These are phyloP conservation scores for Themeda triandra DNA, from an alignment of 176 grass and related monocot species.

Conservation along the genomic window DNA sequence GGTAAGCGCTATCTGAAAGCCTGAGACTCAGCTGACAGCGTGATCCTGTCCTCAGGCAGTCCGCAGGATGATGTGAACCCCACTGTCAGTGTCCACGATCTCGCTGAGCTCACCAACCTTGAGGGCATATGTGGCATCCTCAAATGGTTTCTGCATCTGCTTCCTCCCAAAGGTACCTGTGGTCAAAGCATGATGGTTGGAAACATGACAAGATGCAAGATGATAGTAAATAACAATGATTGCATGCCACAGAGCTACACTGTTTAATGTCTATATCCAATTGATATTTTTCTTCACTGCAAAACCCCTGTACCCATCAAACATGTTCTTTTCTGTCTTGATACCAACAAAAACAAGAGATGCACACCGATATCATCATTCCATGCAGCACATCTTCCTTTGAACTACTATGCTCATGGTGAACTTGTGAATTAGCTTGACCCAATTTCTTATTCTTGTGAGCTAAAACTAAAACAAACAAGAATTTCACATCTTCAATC, in stretches of 20 bases:
- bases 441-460: neutral
- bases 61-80: conserved; percentile 84
- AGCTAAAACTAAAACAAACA: too few species aligned
- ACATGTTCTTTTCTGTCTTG: neutral
- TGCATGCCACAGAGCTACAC: neutral
- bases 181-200: neutral
- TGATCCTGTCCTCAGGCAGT: conserved; percentile 41
- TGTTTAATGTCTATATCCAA: neutral
- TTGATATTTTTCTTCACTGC: neutral
- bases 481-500: neutral
- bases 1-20: neutral
- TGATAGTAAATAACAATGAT: neutral
- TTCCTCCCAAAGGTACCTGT: conserved; percentile 75
- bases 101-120: conserved; percentile 69
- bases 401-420: neutral
- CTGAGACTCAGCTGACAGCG: neutral
- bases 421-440: neutral
- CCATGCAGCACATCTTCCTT: neutral
- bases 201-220: neutral
- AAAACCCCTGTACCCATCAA: neutral
- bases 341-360: neutral
- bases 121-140: conserved; percentile 71
- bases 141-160: conserved; percentile 98
- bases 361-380: neutral
- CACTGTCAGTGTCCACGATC: conserved; percentile 86